phyloP scores from a whole-genome alignment of 2,329 filamentous ascomycete genomes.

The Paraphoma sp. region DNA sequence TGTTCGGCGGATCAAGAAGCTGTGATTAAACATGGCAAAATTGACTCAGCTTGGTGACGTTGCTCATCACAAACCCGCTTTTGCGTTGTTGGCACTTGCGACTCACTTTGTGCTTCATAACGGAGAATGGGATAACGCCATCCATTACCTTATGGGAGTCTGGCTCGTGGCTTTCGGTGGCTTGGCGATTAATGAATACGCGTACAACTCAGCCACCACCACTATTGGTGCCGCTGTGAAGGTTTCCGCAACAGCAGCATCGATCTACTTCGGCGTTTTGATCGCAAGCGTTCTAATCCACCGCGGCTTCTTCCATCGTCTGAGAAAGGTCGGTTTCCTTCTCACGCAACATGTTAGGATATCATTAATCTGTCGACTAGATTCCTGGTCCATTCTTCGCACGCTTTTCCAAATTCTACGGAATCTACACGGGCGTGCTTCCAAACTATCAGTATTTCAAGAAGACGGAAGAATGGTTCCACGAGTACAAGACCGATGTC shows the following conservation, averaged over 20 bases:
- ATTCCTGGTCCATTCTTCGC: slow-evolving; percentile 50
- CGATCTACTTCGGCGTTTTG: slow-evolving; percentile 31
- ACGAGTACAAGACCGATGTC: slow-evolving; percentile 39
- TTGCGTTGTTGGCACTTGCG: slow-evolving; percentile 26
- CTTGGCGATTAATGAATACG: slow-evolving; percentile 24
- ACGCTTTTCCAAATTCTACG: slow-evolving; percentile 49
- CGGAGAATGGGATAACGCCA: slow-evolving; percentile 32
- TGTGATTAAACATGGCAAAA: background rate
- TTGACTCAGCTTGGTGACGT: slow-evolving; percentile 17
- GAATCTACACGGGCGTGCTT: slow-evolving; percentile 30
- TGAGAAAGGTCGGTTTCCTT: slow-evolving; percentile 31
- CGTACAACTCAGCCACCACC: slow-evolving; percentile 11
- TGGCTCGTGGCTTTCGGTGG: slow-evolving; percentile 25
- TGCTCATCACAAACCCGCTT: slow-evolving; percentile 25
- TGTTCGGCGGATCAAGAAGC: no score
- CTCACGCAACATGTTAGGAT: no score
- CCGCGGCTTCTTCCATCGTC: slow-evolving; percentile 50
- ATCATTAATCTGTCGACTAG: slow-evolving; percentile 2
- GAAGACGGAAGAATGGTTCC: slow-evolving; percentile 29
- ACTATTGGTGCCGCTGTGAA: slow-evolving; percentile 15
- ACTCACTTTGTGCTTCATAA: slow-evolving; percentile 30
- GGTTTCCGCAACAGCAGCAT: slow-evolving; percentile 14
- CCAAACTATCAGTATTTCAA: slow-evolving; percentile 33
- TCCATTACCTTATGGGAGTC: slow-evolving; percentile 16
- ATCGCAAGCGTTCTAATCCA: slow-evolving; percentile 48